Conservation (phyloP, 805 yeast species). For the Debaryomyces maramus region DNA sequence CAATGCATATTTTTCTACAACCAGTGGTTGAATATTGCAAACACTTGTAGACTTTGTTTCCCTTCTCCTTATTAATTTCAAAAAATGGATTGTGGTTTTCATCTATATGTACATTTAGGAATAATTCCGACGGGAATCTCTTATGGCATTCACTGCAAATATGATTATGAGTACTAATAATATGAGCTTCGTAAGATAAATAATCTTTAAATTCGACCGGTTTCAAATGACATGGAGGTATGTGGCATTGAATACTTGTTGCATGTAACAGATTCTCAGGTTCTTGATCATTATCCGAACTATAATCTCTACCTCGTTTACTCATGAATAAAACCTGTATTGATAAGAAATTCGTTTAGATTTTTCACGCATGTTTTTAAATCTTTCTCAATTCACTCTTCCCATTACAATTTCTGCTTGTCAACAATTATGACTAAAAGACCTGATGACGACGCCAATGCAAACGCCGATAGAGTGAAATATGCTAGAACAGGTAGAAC, state of each 20-base stretch:
- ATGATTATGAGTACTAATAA: conserved; percentile 26
- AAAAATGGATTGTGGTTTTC: conserved; percentile 56
- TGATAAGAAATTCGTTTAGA: neutral
- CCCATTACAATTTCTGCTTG: too few species aligned
- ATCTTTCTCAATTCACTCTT: neutral
- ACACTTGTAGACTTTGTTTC: conserved; percentile 45
- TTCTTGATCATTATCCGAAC: neutral
- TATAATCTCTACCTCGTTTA: conserved; percentile 8
- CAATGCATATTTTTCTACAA: conserved; percentile 42
- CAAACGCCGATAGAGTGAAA: neutral
- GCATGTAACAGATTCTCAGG: neutral
- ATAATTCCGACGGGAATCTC: conserved; percentile 43
- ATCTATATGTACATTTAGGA: conserved; percentile 48
- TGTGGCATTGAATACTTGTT: conserved; percentile 1
- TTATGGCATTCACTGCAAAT: conserved; percentile 38
- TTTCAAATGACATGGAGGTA: conserved; percentile 10
- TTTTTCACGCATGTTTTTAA: too few species aligned
- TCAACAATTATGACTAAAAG: neutral
- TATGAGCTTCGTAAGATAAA: conserved; percentile 22
- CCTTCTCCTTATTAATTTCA: conserved; percentile 33
- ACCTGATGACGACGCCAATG: neutral
- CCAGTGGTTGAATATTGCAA: conserved; percentile 26
- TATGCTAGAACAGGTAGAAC: neutral
- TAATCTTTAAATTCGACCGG: conserved; percentile 11
- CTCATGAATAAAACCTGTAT: neutral